Evolutionary conservation across 2,329 filamentous ascomycete species (phyloP), one percentile per base, ranked within the genome.

Genomic region (Graphilbum fragrans): DNA sequence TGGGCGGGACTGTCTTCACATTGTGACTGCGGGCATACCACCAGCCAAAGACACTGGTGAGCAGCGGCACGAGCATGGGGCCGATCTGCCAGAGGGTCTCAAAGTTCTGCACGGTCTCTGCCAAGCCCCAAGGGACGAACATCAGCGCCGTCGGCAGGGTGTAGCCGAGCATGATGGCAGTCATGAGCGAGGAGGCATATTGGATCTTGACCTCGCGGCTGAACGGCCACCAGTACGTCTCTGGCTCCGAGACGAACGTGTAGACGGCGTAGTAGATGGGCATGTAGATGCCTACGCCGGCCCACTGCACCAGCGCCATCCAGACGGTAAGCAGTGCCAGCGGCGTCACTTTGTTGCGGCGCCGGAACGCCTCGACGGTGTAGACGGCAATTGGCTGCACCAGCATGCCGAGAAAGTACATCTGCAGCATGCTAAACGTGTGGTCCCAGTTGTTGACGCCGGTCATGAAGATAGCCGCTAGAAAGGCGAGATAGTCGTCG

Each of bases 1-100:
- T 35, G 34, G 31, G 32, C 20, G 33, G 10, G 5, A 23, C 34
- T 9, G 17, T 8, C 31, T 31, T 35, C 12, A 11, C 16, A 5
- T 22, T 21, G 39, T 31, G 17, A 20, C 18, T 8, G 19, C 35
- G 16, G 25, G 27, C 5, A 25, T 38, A 41, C 1, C 0, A 11
- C 36, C 37, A 45, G 32, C 44, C 42, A 2, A 46, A 37, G 4
- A 41, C 16, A n/a, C 34, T 32, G 32, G 12, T 22, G 2, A 46
- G 33, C 10, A 41, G 20, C 2, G 41, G 37, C 2, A 49, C 45
- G 8, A 47, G 37, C 35, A 50, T 25, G 14, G 49, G 46, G 6
- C 40, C 35, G 17, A 39, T 17, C 39, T 50, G 46, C 47, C 47
- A 51, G 18, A 51, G 29, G 3, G 43, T 41, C 20, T 41, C 45